Base-by-base conservation (phyloP, 306 rosid species). In the Fragaria nilgerrensis region DNA sequence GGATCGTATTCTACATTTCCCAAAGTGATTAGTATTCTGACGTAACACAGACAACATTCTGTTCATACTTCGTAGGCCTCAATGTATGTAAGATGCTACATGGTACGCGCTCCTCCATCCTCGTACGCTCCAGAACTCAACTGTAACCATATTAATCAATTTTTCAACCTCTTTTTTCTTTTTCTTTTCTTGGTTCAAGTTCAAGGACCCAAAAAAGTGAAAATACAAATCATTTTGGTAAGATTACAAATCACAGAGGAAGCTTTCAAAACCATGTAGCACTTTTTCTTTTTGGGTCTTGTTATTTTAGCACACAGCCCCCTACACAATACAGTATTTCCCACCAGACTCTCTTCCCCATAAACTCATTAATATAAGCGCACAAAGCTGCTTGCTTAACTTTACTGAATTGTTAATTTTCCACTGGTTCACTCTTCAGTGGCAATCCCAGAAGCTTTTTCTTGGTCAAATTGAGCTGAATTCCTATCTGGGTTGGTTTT, bases 311-410 rank as follows among this genome's bases (percentile, higher is more conserved):
- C 78, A 41, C 9, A 75, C 0, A 44, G 13, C 22, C 59, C 70
- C 78, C 70, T 3, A 3, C 32, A 61, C 34, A 5, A 25, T 75
- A 14, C 61, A 58, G 20, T 39, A 74, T 58, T 56, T 58, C 77
- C 77, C 68, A 73, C 41, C 10, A 39, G 59, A 3, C 70, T 27
- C 61, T 75, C 59, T 75, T 43, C 78, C 34, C 78, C 59, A 44
- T 29, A 43, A 61, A 74, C 32, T 7, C 27, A 75, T 62, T 75
- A 75, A 61, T 61, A 75, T 61, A 75, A 75, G 78, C 59, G 70
- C 78, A 75, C 78, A 45, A 62, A 34, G 25, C 39, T 6, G 70
- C 78, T 44, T 56, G 7, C 48, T 44, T 9, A 43, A 61, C 78
- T 75, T 75, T 75, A 61, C 70, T 52, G 0, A 10, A 1, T 29